Evolutionary conservation across 176 grass and related monocot species (phyloP).

Genomic region (Pontederia crassipes): DNA sequence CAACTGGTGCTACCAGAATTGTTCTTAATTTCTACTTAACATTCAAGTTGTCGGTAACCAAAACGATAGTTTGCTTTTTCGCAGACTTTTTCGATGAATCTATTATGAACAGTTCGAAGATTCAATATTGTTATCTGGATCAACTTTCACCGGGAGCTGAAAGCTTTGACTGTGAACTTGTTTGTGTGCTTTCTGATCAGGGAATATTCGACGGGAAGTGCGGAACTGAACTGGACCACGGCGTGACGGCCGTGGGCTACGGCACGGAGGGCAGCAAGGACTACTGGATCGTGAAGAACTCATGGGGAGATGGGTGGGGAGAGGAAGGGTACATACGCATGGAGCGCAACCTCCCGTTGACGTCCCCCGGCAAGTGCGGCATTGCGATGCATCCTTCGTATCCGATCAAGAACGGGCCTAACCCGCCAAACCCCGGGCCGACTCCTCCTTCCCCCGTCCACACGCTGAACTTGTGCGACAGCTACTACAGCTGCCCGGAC

Average conservation of each 20-base stretch:
- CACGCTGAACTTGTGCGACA: constrained; percentile 26
- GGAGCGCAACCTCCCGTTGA: constrained; percentile 15
- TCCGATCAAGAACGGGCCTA: constrained; percentile 27
- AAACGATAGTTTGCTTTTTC: too few species aligned
- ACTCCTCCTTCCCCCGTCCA: constrained; percentile 28
- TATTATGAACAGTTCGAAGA: too few species aligned
- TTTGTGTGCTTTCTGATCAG: constrained; percentile 1
- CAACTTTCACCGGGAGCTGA: too few species aligned
- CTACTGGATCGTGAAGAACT: constrained; percentile 69
- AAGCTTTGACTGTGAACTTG: not conserved
- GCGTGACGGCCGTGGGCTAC: constrained; percentile 36
- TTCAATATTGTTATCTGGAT: too few species aligned
- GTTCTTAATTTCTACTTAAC: too few species aligned
- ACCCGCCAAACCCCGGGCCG: constrained; percentile 24
- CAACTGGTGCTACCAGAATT: too few species aligned
- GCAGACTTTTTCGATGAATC: too few species aligned
- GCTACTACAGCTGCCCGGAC: constrained; percentile 23
- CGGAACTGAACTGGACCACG: constrained; percentile 32
- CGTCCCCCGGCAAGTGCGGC: constrained; percentile 27
- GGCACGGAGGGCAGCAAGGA: constrained; percentile 22
- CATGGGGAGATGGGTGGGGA: constrained; percentile 42
- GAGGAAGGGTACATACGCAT: constrained; percentile 44
- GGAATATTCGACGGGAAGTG: constrained; percentile 27
- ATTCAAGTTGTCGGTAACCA: too few species aligned
- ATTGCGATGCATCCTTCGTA: constrained; percentile 40